These are phyloP conservation scores for Psilocybe cubensis DNA, from an alignment of 768 basidiomycete species.

Conservation along the genomic window DNA sequence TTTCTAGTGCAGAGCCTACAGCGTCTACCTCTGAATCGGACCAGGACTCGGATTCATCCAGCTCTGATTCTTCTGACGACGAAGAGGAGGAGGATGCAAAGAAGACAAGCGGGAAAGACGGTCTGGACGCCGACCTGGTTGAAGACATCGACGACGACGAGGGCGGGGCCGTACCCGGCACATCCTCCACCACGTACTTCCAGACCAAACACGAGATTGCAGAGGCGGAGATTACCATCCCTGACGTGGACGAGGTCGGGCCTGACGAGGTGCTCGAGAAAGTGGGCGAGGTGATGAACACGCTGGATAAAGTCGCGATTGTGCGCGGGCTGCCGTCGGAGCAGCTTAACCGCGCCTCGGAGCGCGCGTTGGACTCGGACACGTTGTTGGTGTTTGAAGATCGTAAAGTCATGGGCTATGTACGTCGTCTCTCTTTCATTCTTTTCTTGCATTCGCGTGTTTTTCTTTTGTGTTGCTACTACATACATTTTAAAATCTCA, in stretches of 20 bases:
- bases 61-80: conserved; percentile 39
- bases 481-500: conserved; percentile 13
- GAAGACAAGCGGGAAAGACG: conserved; percentile 12
- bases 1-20: conserved; percentile 30
- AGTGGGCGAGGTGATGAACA: conserved; percentile 78
- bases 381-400: conserved; percentile 92
- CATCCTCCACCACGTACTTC: conserved; percentile 46
- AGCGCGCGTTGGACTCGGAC: conserved; percentile 81
- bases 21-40: conserved; percentile 43
- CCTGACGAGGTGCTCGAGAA: conserved; percentile 69
- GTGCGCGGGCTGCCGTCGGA: conserved; percentile 62
- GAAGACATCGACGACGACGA: conserved; percentile 67
- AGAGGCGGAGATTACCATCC: conserved; percentile 62
- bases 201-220: conserved; percentile 73
- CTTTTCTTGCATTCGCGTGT: conserved; percentile 1
- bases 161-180: conserved; percentile 33
- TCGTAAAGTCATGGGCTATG: conserved; percentile 87
- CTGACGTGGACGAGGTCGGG: conserved; percentile 65
- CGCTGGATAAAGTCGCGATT: conserved; percentile 60
- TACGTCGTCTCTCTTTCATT: conserved; percentile 42
- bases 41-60: conserved; percentile 36
- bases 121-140: conserved; percentile 36
- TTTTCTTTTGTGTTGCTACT: conserved; percentile 5
- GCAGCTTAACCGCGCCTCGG: conserved; percentile 42
- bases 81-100: conserved; percentile 8